These are phyloP conservation scores for Starmera dryadoides DNA, from an alignment of 805 yeast genomes.

Conservation along the genomic window DNA sequence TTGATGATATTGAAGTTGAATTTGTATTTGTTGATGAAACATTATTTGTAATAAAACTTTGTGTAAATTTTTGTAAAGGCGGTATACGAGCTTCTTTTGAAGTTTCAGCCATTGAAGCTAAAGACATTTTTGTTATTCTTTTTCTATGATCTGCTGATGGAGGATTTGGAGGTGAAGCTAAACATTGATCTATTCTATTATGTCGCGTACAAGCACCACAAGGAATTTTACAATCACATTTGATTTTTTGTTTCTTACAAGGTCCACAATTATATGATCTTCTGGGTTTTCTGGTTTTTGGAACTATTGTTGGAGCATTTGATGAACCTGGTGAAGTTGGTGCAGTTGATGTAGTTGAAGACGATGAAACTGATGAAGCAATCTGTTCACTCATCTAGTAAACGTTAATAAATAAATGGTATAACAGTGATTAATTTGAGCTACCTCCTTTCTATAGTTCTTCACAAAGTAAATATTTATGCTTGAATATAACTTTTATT, in stretches of 20 bases:
- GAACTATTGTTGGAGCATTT: neutral
- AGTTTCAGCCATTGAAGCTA: neutral
- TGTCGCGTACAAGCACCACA: slow-evolving; percentile 38
- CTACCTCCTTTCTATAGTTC: no score
- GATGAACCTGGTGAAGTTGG: neutral
- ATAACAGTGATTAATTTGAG: no score
- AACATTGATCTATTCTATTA: slow-evolving; percentile 30
- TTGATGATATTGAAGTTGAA: no score
- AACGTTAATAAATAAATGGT: no score
- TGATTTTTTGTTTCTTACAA: slow-evolving; percentile 44
- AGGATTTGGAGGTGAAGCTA: slow-evolving; percentile 35
- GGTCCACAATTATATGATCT: slow-evolving; percentile 53
- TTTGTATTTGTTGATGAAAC: no score
- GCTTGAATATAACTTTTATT: no score
- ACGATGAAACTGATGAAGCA: neutral
- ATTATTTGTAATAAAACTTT: no score
- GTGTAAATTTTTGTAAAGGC: neutral
- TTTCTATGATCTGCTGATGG: slow-evolving; percentile 29
- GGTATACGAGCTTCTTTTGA: neutral
- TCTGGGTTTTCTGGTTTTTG: slow-evolving; percentile 28
- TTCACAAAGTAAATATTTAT: no score
- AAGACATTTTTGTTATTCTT: slow-evolving; percentile 10
- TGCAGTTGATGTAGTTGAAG: neutral
- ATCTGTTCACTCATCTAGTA: no score
- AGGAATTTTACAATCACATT: slow-evolving; percentile 42